Conservation (phyloP, 345 rosid species). For the Eutrema japonicum region DNA sequence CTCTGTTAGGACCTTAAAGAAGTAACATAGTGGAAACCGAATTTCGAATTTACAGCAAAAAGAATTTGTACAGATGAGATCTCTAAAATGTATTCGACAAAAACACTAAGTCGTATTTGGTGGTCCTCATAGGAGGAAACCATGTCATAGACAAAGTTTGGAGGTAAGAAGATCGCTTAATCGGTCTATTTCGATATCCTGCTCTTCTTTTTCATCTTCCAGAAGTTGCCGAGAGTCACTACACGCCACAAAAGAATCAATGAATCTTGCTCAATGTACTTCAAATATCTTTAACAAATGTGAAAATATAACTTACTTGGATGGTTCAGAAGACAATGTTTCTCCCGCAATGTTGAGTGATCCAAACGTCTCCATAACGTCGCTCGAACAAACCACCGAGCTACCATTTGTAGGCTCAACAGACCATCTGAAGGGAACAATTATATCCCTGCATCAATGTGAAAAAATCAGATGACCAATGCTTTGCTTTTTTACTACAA, state of each 20-base stretch:
- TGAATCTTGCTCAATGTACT: constrained; percentile 7
- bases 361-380: constrained; percentile 4
- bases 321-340: constrained; percentile 8
- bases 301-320: constrained; percentile 16
- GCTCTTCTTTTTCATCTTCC: constrained; percentile 29
- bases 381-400: not conserved
- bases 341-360: constrained; percentile 23
- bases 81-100: not conserved
- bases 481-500: not conserved
- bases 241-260: constrained; percentile 2
- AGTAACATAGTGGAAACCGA: constrained; percentile 7
- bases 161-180: constrained; percentile 29
- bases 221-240: constrained; percentile 15
- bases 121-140: not conserved
- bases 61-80: constrained; percentile 13
- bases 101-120: not conserved
- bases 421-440: constrained; percentile 34
- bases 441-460: constrained; percentile 14
- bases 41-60: constrained; percentile 1
- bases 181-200: constrained; percentile 14
- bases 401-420: constrained; percentile 10
- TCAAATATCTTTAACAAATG: not conserved
- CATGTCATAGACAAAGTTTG: constrained; percentile 26
- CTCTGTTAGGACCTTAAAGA: not conserved
- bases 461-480: not conserved